Evolutionary conservation across 441 rosid species (phyloP), one percentile per base, ranked within the genome.

Genomic region (Viola pubescens): DNA sequence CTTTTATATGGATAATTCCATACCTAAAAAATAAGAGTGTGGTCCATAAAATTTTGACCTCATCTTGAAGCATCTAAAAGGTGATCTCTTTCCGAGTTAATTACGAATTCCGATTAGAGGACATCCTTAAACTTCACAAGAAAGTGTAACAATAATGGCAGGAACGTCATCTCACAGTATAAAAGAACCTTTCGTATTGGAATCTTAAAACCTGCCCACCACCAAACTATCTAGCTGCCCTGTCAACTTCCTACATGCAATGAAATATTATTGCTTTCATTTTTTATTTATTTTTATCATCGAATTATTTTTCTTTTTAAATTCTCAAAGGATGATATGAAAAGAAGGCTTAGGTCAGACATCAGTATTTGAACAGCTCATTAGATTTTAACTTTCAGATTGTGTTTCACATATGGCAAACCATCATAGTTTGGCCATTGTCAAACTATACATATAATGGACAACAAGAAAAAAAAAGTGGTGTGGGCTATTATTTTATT

Each of bases 221-320:
- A 83, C 72, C 88, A 66, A 66, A 74, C 84, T 57, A 9, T 66
- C 16, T 61, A 63, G 82, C 75, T 79, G 82, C 49, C 54, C 63
- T 57, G 75, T 83, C 86, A 61, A 75, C 75, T 50, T 77, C 82
- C 9, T 49, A 62, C 63, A 53, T 52, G 61, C 67, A 73, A 42
- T 65, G 58, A 65, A 60, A 68, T 41, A 75, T 59, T 76, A 75
- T 59, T 76, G 19, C 62, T 67, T 59, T 73, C 70, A 16, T 64
- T 65, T 71, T 66, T 73, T 73, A 64, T 12, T 9, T 52, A 49
- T 58, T 55, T 50, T 11, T 44, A 16, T 11, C 16, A 45, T 4
- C 9, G 3, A 49, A 44, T 14, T 49, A 45, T 26, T 13, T 4
- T 9, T 9, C 12, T 2, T 12, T 10, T 48, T 48, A 9, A 37